These are phyloP conservation scores for Pseudogymnoascus sp. DNA, from an alignment of 2,329 filamentous ascomycete genomes.

Conservation along the genomic window DNA sequence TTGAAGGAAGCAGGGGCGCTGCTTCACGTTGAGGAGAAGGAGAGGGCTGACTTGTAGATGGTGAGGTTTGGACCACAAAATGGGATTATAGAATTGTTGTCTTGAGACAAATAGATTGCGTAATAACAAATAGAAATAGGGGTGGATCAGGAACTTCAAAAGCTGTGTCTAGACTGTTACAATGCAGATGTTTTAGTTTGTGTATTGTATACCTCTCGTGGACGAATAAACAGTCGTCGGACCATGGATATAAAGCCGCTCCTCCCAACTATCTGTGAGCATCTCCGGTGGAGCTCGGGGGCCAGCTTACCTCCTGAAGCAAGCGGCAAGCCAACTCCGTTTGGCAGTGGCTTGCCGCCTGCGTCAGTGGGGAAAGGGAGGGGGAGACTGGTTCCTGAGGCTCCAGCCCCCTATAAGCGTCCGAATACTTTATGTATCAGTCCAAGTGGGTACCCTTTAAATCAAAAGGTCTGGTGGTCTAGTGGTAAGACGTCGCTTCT, in stretches of 20 bases:
- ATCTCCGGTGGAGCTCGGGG: not conserved
- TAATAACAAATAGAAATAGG: slow-evolving; percentile 5
- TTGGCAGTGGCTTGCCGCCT: not conserved
- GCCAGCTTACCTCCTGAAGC: not conserved
- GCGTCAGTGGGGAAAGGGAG: not conserved
- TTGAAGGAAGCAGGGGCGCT: slow-evolving; percentile 52
- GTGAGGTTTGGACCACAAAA: not conserved
- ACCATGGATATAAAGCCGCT: not conserved
- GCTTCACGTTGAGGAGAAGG: slow-evolving; percentile 44
- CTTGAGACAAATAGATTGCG: not conserved
- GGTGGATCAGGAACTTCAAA: not conserved
- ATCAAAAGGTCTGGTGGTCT: not conserved
- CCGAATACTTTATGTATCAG: not conserved
- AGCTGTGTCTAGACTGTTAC: not conserved
- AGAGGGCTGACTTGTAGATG: slow-evolving; percentile 10
- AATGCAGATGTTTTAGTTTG: not conserved
- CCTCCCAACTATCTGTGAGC: not conserved
- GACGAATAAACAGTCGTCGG: not conserved
- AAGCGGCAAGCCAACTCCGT: not conserved
- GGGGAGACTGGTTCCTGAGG: not conserved
- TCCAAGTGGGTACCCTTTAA: not conserved
- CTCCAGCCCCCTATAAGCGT: not conserved
- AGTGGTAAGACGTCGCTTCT: not conserved
- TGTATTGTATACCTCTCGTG: not conserved
- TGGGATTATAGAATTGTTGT: not conserved